Base-by-base conservation (phyloP, 2,329 filamentous ascomycete genomes). In the Gnomoniopsis smithogilvyi region DNA sequence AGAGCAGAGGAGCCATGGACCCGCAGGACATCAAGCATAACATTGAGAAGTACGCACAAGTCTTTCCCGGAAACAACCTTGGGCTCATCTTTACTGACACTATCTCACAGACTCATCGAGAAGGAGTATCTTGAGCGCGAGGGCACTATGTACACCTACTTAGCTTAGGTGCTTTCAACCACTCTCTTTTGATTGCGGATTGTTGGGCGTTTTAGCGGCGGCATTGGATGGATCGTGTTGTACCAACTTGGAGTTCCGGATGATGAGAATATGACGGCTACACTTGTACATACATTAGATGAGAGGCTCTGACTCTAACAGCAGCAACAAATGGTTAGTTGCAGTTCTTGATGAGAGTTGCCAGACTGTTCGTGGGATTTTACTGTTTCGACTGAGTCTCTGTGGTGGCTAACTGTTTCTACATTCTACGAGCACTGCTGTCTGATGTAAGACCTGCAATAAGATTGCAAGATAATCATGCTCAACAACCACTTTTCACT, bases 1-100 rank as follows among this genome's bases (percentile, higher is more conserved):
- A 88, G 78, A 91, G 84, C 65, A 82, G 95, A 56, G 96, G 95
- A 15, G 91, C 91, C 19, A 80, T 99, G 60, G 93, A 96, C 69
- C 84, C 92, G 45, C 80, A 80, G 2, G 92, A 95, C 63, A 98
- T 99, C 65, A 99, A 99, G 85, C 88, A 89, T 77, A 96, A 98
- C 72, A 97, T 99, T 73, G 95, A 98, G 74, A 92, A 91, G 86
- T 93, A 75, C 69, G 88, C 14, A 3, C 14, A 30, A 1, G 8
- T 17, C 21, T 3, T 41, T 15, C 11, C 15, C 2, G 11, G 12
- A 4, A 30, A 30, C 12, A 43, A 22, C 48, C 48, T 30, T 50
- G 30, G n/a, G n/a, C 10, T 41, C 24, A 17, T 2, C 41, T 10
- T 12, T 45, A 12, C 38, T 58, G 51, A 53, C 38, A 4, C 24